A percentile compares a stretch with the other conserved stretches of the same genome.
These are phyloP conservation scores for Candida dendrica DNA, from an alignment of 805 yeast species.

Conservation along the genomic window DNA sequence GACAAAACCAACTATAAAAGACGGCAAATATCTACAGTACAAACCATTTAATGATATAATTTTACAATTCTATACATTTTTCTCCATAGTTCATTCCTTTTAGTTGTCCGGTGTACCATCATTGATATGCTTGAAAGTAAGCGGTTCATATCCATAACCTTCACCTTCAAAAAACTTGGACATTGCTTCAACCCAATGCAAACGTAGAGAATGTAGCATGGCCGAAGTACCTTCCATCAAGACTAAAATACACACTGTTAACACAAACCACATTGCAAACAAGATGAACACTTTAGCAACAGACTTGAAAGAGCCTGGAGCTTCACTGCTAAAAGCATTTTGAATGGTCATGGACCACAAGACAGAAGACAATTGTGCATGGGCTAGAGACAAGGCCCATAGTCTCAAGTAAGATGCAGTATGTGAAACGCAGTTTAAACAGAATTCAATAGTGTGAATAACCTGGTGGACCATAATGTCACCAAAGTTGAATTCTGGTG, in stretches of 20 bases:
- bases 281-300: constrained; percentile 68
- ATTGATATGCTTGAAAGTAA: constrained; percentile 43
- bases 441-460: constrained; percentile 95
- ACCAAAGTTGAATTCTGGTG: constrained; percentile 67
- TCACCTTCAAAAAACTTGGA: constrained; percentile 97
- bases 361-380: constrained; percentile 91
- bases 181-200: constrained; percentile 99
- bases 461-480: constrained; percentile 96
- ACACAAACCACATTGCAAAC: constrained; percentile 91
- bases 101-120: background rate
- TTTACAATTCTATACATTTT: too few relatives aligned
- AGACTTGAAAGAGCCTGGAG: constrained; percentile 48
- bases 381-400: constrained; percentile 97
- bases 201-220: constrained; percentile 95
- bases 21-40: too few relatives aligned
- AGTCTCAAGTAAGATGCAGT: constrained; percentile 94
- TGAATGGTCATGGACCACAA: constrained; percentile 93
- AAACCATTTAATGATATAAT: too few relatives aligned
- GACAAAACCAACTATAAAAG: too few relatives aligned
- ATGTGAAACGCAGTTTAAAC: constrained; percentile 95
- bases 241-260: constrained; percentile 87
- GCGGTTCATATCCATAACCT: constrained; percentile 88
- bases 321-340: constrained; percentile 54
- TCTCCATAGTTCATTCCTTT: too few relatives aligned
- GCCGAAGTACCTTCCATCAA: constrained; percentile 99